Base-by-base conservation (phyloP, 2,329 filamentous ascomycete genomes). In the Fusarium hainanense region DNA sequence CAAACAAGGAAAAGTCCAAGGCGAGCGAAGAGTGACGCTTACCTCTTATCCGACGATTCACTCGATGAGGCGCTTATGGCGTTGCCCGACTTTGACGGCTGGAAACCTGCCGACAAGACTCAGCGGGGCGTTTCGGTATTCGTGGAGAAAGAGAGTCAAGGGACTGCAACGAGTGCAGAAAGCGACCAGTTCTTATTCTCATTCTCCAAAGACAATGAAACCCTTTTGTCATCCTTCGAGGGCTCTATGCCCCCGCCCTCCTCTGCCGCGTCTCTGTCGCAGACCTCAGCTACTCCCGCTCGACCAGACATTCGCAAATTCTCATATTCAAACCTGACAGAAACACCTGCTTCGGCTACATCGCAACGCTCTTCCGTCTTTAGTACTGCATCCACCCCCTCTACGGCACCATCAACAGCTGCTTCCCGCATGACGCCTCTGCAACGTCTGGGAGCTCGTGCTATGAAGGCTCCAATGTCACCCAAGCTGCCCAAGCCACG, bases 41-140 rank as follows among this genome's bases (percentile, higher is more conserved):
- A 84, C 58, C 68, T 87, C 20, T 80, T 87, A 72, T 89, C 87
- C 0, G 86, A 89, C 63, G 86, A 88, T 64, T 88, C 86, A 0
- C 79, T 89, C 42, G 86, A 88, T 28, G 86, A 88, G 60, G 85
- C 82, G 0, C 78, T 89, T 21, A 76, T 80, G 27, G 81, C 80
- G 21, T 74, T 89, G 13, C 85, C 86, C 2, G 87, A 88, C 47
- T 76, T 85, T 41, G 82, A 83, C n/a, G 81, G 78, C 13, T 87
- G 85, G 85, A 78, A 81, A 46, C 74, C 79, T 9, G 59, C 68
- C 23, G 48, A 70, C 8, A 83, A 82, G 63, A 69, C 76, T 1
- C 77, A 73, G 44, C 81, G 78, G 62, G 73, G 79, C 2, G 78
- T 85, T 20, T 71, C 78, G 4, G 81, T 88, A 8, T 88, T 85